These are phyloP conservation scores for Aspergillus floridensis DNA, from an alignment of 2,329 filamentous ascomycete species.

Conservation along the genomic window DNA sequence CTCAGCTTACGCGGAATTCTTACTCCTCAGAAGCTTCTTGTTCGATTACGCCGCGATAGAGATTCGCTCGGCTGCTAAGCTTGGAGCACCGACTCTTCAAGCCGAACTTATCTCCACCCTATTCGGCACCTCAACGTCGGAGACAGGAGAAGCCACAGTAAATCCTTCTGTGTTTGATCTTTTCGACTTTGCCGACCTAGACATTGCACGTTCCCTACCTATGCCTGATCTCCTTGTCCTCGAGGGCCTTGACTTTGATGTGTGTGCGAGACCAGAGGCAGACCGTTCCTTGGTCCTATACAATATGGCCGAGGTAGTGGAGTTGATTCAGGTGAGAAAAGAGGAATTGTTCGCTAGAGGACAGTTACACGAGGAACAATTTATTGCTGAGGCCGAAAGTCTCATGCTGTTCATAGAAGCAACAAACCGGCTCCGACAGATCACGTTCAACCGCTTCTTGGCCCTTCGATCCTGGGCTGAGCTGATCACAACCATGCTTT, in stretches of 20 bases:
- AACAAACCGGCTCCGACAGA: constrained; percentile 40
- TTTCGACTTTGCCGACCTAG: constrained; percentile 81
- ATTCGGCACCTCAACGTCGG: constrained; percentile 67
- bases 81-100: constrained; percentile 68
- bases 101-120: constrained; percentile 64
- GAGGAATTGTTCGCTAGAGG: constrained; percentile 39
- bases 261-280: constrained; percentile 61
- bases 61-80: constrained; percentile 71
- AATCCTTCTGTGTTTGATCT: constrained; percentile 84
- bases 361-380: constrained; percentile 47
- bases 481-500: constrained; percentile 77
- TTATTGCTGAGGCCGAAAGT: constrained; percentile 38
- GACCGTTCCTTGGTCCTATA: constrained; percentile 55
- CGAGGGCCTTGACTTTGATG: constrained; percentile 63
- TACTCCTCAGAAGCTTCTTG: constrained; percentile 71
- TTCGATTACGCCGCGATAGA: constrained; percentile 85
- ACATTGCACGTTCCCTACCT: constrained; percentile 48
- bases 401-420: constrained; percentile 40
- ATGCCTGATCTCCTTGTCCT: constrained; percentile 61
- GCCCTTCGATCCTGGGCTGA: constrained; percentile 82
- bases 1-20: constrained; percentile 70
- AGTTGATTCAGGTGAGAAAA: constrained; percentile 63
- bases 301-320: constrained; percentile 67
- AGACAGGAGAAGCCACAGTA: constrained; percentile 62
- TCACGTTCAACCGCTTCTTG: constrained; percentile 53